A percentile compares a stretch with the other conserved stretches of the same genome.
Conservation (phyloP, 768 basidiomycete genomes). For the Hydnum rufescens region DNA sequence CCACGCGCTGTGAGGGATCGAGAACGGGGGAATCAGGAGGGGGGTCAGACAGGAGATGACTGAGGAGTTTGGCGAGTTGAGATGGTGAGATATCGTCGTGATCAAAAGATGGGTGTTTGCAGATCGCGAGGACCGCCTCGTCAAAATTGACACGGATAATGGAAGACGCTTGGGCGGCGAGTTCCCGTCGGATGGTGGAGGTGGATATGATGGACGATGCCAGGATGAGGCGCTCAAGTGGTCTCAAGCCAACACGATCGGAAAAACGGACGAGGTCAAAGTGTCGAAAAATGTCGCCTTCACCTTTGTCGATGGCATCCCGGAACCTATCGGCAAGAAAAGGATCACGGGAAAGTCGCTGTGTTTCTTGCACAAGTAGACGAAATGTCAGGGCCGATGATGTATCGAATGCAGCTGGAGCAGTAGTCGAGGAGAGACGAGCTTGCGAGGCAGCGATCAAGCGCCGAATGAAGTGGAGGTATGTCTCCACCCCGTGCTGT, state of each 20-base stretch:
- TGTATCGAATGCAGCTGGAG: slow-evolving; percentile 48
- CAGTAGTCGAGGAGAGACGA: slow-evolving; percentile 37
- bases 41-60: slow-evolving; percentile 56
- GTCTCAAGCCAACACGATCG: slow-evolving; percentile 60
- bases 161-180: slow-evolving; percentile 35
- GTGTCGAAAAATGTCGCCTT: slow-evolving; percentile 62
- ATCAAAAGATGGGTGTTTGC: slow-evolving; percentile 66
- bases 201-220: slow-evolving; percentile 50
- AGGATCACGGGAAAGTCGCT: slow-evolving; percentile 77
- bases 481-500: slow-evolving; percentile 91
- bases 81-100: slow-evolving; percentile 54
- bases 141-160: slow-evolving; percentile 66
- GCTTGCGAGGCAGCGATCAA: slow-evolving; percentile 77
- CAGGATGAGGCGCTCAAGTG: slow-evolving; percentile 62
- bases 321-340: slow-evolving; percentile 78
- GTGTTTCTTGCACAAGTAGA: slow-evolving; percentile 70
- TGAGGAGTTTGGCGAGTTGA: slow-evolving; percentile 61
- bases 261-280: slow-evolving; percentile 71
- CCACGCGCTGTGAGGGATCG: slow-evolving; percentile 53
- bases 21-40: slow-evolving; percentile 50
- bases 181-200: slow-evolving; percentile 37
- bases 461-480: slow-evolving; percentile 92
- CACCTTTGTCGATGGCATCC: slow-evolving; percentile 74
- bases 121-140: slow-evolving; percentile 51
- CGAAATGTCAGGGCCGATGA: slow-evolving; percentile 65